A percentile compares a stretch with the other conserved stretches of the same genome.
Evolutionary conservation across 1,139 yeast genomes (phyloP).

Genomic region (Arxiozyma bovina): DNA sequence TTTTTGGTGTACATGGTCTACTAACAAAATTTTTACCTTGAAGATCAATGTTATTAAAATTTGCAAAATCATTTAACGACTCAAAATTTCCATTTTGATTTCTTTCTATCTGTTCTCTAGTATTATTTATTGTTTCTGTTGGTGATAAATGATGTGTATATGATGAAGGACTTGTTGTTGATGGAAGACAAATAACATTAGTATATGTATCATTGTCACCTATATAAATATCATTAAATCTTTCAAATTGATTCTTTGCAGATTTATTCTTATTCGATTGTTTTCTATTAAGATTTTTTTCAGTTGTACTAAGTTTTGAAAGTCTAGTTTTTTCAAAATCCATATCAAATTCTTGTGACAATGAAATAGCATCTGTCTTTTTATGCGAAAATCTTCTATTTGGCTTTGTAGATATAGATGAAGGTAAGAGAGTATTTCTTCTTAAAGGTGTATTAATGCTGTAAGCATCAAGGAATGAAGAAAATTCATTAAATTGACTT

Average conservation of each 20-base stretch:
- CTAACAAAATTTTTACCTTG: conserved; percentile 20
- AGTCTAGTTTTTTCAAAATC: background rate
- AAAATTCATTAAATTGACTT: background rate
- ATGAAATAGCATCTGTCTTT: conserved; percentile 10
- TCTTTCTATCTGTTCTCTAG: conserved; percentile 25
- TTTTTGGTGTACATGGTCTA: conserved; percentile 18
- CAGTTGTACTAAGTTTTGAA: background rate
- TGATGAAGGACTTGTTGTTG: conserved; percentile 1
- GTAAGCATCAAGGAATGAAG: too few relatives aligned
- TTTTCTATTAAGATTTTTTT: too few relatives aligned
- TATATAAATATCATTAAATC: conserved; percentile 1
- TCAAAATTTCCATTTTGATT: conserved; percentile 19
- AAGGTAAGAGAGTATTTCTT: background rate
- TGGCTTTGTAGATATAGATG: background rate
- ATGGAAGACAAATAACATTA: background rate
- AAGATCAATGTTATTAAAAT: conserved; percentile 15
- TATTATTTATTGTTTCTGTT: conserved; percentile 17
- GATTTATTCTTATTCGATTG: background rate
- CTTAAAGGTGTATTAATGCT: background rate
- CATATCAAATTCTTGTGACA: conserved; percentile 4
- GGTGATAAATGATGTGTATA: conserved; percentile 14
- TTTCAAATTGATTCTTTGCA: background rate
- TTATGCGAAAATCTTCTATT: conserved; percentile 5
- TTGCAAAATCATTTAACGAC: conserved; percentile 18
- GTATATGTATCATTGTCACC: conserved; percentile 1